Percentiles rank a stretch among this genome's conserved stretches.
Conservation (phyloP, 257 asterid genomes). For the Nicotiana sylvestris region DNA sequence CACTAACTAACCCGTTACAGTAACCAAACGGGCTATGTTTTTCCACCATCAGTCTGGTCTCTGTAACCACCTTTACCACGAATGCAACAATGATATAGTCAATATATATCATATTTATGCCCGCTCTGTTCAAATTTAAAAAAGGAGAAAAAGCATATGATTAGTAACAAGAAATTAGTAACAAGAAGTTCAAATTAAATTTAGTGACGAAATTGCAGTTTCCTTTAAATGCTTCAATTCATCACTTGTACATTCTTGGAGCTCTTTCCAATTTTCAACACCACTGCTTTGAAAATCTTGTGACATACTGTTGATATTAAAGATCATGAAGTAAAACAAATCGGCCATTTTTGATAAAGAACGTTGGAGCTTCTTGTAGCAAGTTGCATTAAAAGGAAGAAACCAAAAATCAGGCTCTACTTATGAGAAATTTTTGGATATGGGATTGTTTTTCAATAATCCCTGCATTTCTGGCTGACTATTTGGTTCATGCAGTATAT, state of each 20-base stretch:
- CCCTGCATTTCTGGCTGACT: not conserved
- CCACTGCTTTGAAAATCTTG: not conserved
- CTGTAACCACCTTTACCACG: no score
- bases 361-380: not conserved
- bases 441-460: not conserved
- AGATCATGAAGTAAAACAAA: not conserved
- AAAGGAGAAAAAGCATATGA: no score
- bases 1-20: no score
- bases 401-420: conserved; percentile 1
- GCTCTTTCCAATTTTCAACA: not conserved
- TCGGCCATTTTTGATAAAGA: not conserved
- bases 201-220: not conserved
- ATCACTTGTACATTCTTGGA: not conserved
- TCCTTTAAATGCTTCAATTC: not conserved
- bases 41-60: no score
- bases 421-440: not conserved
- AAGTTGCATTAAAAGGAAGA: not conserved
- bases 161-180: no score
- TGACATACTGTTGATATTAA: not conserved
- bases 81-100: no score
- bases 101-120: no score
- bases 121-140: no score
- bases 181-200: not conserved
- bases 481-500: conserved; percentile 31
- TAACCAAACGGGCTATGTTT: no score